Conservation (phyloP, 192 early-diverging fungal species). For the Helicostylum pulchrum region DNA sequence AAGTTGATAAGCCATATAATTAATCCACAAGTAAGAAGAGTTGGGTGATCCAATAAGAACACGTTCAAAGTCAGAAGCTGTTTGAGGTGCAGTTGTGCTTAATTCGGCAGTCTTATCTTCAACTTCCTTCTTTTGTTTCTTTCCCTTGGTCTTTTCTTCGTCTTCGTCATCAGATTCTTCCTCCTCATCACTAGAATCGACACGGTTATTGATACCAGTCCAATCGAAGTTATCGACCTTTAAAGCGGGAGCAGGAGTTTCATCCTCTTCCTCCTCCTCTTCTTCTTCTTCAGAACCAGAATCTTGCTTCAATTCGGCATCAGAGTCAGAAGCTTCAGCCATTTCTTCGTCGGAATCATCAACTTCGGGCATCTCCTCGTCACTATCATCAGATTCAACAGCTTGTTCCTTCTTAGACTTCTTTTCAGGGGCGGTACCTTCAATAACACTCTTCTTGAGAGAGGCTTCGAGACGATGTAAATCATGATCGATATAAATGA, state of each 20-base stretch:
- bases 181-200: slow-evolving; percentile 51
- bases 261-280: slow-evolving; percentile 31
- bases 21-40: slow-evolving; percentile 97
- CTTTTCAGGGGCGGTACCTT: slow-evolving; percentile 35
- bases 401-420: slow-evolving; percentile 35
- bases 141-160: slow-evolving; percentile 42
- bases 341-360: slow-evolving; percentile 24
- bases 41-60: slow-evolving; percentile 91
- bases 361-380: slow-evolving; percentile 39
- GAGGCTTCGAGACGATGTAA: slow-evolving; percentile 67
- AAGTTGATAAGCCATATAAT: slow-evolving; percentile 99
- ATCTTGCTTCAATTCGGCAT: slow-evolving; percentile 27
- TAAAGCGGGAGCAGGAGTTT: slow-evolving; percentile 28
- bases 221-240: slow-evolving; percentile 36
- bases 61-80: slow-evolving; percentile 86
- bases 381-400: slow-evolving; percentile 35
- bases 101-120: slow-evolving; percentile 70
- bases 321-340: slow-evolving; percentile 28
- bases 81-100: slow-evolving; percentile 65
- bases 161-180: slow-evolving; percentile 28
- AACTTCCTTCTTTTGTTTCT: slow-evolving; percentile 60
- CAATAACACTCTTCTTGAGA: slow-evolving; percentile 59
- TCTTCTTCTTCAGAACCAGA: slow-evolving; percentile 21
- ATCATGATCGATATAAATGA: slow-evolving; percentile 58
- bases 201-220: slow-evolving; percentile 38